phyloP scores from a whole-genome alignment of 1,284 basidiomycete species.

The Leccinum angustisporum region DNA sequence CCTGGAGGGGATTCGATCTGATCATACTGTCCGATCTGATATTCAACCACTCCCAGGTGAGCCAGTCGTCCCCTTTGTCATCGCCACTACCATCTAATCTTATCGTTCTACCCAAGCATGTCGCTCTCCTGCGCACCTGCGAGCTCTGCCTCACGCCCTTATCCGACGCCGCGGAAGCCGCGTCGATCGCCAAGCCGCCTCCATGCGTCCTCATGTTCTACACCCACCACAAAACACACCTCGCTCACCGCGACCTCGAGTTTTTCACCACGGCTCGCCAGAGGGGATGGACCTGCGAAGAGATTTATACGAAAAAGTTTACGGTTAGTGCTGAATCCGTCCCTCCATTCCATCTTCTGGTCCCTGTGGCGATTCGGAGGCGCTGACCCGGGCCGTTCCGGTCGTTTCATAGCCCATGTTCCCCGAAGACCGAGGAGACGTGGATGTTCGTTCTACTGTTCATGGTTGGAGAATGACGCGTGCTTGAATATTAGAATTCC shows the following conservation, averaged over 20 bases:
- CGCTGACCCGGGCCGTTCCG: not conserved
- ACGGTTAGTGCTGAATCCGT: slow-evolving; percentile 41
- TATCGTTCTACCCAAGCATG: slow-evolving; percentile 55
- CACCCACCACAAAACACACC: slow-evolving; percentile 86
- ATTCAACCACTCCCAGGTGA: slow-evolving; percentile 83
- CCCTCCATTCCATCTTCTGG: not conserved
- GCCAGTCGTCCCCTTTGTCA: not conserved
- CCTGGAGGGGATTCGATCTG: slow-evolving; percentile 60
- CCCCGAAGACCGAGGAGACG: slow-evolving; percentile 79
- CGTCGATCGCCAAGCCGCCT: slow-evolving; percentile 16
- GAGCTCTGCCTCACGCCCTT: slow-evolving; percentile 42
- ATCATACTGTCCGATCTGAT: slow-evolving; percentile 91
- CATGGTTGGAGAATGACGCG: slow-evolving; percentile 72
- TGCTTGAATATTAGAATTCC: not conserved
- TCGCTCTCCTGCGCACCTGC: slow-evolving; percentile 79
- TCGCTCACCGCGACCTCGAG: slow-evolving; percentile 81
- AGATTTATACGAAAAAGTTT: slow-evolving; percentile 69
- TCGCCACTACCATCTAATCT: too few species aligned
- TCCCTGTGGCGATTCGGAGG: not conserved
- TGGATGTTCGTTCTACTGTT: slow-evolving; percentile 68
- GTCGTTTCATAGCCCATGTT: slow-evolving; percentile 72
- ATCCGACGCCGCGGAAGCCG: not conserved
- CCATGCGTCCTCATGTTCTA: slow-evolving; percentile 87
- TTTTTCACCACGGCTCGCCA: slow-evolving; percentile 75
- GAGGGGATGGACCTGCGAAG: slow-evolving; percentile 74